Percentiles rank a stretch among this genome's conserved stretches.
phyloP scores from a whole-genome alignment of 768 basidiomycete genomes.

The Mycena maculata region DNA sequence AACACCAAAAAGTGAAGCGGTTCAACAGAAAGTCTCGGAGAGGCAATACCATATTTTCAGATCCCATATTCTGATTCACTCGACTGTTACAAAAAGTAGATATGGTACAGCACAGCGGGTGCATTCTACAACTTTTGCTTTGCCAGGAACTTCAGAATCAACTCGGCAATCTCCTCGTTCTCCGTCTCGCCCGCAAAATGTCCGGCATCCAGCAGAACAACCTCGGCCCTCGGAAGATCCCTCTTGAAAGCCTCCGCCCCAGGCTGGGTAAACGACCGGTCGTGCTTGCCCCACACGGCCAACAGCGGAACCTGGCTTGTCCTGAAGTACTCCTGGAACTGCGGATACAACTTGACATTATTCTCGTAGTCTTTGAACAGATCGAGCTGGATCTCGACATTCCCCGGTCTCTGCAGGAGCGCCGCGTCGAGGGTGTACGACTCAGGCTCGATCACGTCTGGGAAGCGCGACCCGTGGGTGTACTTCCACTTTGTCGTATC shows the following conservation, averaged over 20 bases:
- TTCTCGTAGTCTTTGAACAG: constrained; percentile 52
- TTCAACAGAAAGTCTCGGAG: too few relatives aligned
- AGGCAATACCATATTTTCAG: too few relatives aligned
- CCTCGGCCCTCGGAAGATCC: constrained; percentile 49
- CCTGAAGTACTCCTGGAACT: constrained; percentile 56
- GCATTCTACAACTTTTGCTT: background rate
- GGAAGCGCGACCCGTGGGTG: constrained; percentile 47
- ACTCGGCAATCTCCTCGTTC: constrained; percentile 28
- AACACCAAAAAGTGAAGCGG: too few relatives aligned
- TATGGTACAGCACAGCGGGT: too few relatives aligned
- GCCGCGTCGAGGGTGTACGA: constrained; percentile 55
- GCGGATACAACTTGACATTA: constrained; percentile 57
- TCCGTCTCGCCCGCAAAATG: constrained; percentile 60
- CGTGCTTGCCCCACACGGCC: constrained; percentile 62
- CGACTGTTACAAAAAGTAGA: too few relatives aligned
- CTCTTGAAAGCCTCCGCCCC: constrained; percentile 58
- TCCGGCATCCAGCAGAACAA: constrained; percentile 54
- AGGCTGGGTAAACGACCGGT: constrained; percentile 52
- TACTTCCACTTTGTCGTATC: constrained; percentile 53
- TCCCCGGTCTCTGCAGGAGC: constrained; percentile 51
- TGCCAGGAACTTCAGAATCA: constrained; percentile 14
- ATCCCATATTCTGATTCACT: too few relatives aligned
- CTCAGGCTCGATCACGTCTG: constrained; percentile 49
- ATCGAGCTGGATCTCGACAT: constrained; percentile 54
- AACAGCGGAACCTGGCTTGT: constrained; percentile 52